Base-by-base conservation (phyloP, 495 filamentous ascomycete species). In the Tuber microsphaerosporum region DNA sequence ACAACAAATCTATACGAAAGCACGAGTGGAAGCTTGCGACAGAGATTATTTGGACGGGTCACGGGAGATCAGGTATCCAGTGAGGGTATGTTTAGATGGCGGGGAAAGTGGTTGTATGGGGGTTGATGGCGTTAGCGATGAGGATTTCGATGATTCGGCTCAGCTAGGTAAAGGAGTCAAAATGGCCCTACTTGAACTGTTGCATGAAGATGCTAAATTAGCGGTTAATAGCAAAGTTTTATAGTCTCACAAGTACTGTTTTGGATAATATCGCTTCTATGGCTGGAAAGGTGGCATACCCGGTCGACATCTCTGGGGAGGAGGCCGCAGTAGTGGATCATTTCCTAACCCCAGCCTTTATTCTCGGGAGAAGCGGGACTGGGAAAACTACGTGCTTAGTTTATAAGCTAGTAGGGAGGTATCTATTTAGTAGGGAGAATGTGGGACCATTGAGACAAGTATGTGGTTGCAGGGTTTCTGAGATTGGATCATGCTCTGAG, bases 371-470 rank as follows among this genome's bases (percentile, higher is more conserved):
- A 41, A 41, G 39, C 39, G 39, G 39, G 39, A 41, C 39, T 0
- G 39, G 39, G 39, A 41, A 41, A 41, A 41, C 39, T 3, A 41
- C 39, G 5, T 41, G 39, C 39, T 41, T 41, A 6, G 5, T 41
- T 6, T 41, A 41, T 41, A 41, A 41, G 39, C 39, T 41, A 41
- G 39, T 41, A 41, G 39, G 39, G 5, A 41, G 39, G 39, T 79
- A 79, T 43, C 22, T 79, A 43, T 72, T 37, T n/a, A 72, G 72
- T 5, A 71, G 41, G 12, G 45, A 31, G 17, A 46, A 4, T 43
- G 75, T 22, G 72, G 75, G 44, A 73, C 77, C 75, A 6, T 70
- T 82, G 20, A 79, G 83, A 20, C 85, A 86, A 77, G 85, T 85
- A 81, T 71, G 70, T 16, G 61, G 51, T 61, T 5, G 39, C 39